A percentile compares a stretch with the other conserved stretches of the same genome.
Evolutionary conservation across 1,284 basidiomycete genomes (phyloP).

Genomic region (Albatrellus sp.): DNA sequence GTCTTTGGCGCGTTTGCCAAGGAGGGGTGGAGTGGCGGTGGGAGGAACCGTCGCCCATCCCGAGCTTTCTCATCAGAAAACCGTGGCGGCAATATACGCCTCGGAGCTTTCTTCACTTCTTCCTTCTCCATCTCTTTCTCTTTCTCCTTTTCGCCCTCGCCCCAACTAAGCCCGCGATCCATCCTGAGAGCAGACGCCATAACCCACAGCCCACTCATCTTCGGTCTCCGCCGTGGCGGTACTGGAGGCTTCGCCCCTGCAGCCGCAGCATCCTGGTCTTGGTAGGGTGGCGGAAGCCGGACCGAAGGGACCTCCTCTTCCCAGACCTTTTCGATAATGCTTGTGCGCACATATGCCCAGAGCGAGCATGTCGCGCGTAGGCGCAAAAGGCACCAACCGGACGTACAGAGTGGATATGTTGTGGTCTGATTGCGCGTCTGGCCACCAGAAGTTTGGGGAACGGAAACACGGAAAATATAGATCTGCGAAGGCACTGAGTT

Average conservation of each 20-base stretch:
- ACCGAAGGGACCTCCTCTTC: slow-evolving; percentile 53
- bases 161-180: slow-evolving; percentile 10
- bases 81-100: slow-evolving; percentile 5
- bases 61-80: background rate
- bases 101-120: slow-evolving; percentile 1
- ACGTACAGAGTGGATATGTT: slow-evolving; percentile 63
- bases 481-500: slow-evolving; percentile 30
- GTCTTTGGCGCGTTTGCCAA: background rate
- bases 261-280: slow-evolving; percentile 1
- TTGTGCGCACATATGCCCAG: slow-evolving; percentile 80
- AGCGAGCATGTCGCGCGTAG: slow-evolving; percentile 82
- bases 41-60: slow-evolving; percentile 3
- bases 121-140: slow-evolving; percentile 5
- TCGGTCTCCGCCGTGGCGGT: slow-evolving; percentile 19
- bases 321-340: slow-evolving; percentile 78
- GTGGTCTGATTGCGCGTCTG: slow-evolving; percentile 5
- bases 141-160: slow-evolving; percentile 11
- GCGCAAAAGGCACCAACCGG: slow-evolving; percentile 68
- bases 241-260: slow-evolving; percentile 14
- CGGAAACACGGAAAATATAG: slow-evolving; percentile 47
- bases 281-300: slow-evolving; percentile 16
- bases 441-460: slow-evolving; percentile 14
- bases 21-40: slow-evolving; percentile 8
- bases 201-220: slow-evolving; percentile 22
- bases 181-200: slow-evolving; percentile 13